A percentile compares a stretch with the other conserved stretches of the same genome.
Conservation (phyloP, 129 eudicot genomes). For the Tanacetum coccineum region DNA sequence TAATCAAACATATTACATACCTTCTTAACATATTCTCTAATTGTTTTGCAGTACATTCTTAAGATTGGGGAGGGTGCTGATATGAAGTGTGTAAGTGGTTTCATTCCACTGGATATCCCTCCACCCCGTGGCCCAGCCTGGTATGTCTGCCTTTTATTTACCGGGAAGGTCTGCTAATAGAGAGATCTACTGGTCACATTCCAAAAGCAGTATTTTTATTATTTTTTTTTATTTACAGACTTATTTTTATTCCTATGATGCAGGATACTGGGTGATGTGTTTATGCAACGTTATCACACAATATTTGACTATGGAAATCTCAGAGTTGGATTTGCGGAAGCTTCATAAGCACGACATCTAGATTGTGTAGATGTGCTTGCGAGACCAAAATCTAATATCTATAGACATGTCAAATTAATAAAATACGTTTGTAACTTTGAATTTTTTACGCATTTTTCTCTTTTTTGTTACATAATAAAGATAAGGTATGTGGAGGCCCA, state of each 20-base stretch:
- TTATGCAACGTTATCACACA: conserved; percentile 82
- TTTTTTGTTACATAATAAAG: too few species aligned
- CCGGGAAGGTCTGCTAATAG: too few species aligned
- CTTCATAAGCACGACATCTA: conserved; percentile 34
- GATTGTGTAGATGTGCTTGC: too few species aligned
- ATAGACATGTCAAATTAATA: too few species aligned
- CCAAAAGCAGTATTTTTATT: too few species aligned
- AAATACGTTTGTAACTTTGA: too few species aligned
- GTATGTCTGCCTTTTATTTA: conserved; percentile 21
- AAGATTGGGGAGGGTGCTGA: conserved; percentile 38
- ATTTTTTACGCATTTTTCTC: too few species aligned
- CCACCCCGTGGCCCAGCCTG: conserved; percentile 53
- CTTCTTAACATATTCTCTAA: background rate
- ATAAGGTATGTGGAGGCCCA: too few species aligned
- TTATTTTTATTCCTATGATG: conserved; percentile 3
- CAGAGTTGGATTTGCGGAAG: conserved; percentile 69
- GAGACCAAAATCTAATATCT: too few species aligned
- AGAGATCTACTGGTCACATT: too few species aligned
- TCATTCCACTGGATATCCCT: conserved; percentile 44
- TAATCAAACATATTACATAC: too few species aligned
- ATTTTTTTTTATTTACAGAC: too few species aligned
- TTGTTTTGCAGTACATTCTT: conserved; percentile 36
- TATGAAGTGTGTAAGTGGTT: conserved; percentile 40
- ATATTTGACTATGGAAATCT: conserved; percentile 57
- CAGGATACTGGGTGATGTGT: conserved; percentile 83